Conservation (phyloP, 2,329 filamentous ascomycete genomes). For the Penicillium sp. region DNA sequence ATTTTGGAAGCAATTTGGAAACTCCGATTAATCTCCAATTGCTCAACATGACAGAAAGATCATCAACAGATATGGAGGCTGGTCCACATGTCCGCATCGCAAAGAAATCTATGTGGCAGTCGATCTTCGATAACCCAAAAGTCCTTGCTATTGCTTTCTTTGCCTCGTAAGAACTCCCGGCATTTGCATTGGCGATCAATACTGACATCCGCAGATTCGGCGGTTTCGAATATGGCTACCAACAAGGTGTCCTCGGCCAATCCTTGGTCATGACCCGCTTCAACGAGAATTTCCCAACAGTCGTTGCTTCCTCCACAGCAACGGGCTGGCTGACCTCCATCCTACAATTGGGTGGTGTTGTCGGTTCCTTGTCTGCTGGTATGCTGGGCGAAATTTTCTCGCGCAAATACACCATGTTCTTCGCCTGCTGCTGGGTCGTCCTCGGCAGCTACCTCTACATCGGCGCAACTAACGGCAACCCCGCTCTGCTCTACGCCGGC, state of each 20-base stretch:
- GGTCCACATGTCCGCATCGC: conserved; percentile 18
- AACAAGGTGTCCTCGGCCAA: conserved; percentile 44
- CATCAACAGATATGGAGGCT: conserved; percentile 19
- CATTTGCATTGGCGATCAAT: background rate
- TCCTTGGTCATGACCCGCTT: conserved; percentile 54
- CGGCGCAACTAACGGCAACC: conserved; percentile 26
- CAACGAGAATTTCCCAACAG: conserved; percentile 46
- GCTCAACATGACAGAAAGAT: conserved; percentile 18
- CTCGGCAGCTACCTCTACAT: conserved; percentile 42
- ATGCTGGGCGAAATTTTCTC: conserved; percentile 53
- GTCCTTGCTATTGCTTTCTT: conserved; percentile 55
- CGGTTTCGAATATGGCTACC: conserved; percentile 52
- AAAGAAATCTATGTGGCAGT: conserved; percentile 30
- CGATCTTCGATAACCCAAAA: conserved; percentile 43
- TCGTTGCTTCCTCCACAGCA: conserved; percentile 42
- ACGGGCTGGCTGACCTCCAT: conserved; percentile 51
- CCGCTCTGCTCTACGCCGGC: conserved; percentile 27
- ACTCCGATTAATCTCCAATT: background rate
- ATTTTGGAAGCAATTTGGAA: background rate
- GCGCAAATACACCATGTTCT: conserved; percentile 52
- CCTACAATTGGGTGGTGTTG: conserved; percentile 52
- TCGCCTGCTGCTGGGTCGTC: conserved; percentile 52
- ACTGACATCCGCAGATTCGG: conserved; percentile 36
- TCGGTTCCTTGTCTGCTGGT: conserved; percentile 44
- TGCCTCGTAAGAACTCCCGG: conserved; percentile 35